Conservation (phyloP, 1,139 yeast species). For the Debaryomyces sp. region DNA sequence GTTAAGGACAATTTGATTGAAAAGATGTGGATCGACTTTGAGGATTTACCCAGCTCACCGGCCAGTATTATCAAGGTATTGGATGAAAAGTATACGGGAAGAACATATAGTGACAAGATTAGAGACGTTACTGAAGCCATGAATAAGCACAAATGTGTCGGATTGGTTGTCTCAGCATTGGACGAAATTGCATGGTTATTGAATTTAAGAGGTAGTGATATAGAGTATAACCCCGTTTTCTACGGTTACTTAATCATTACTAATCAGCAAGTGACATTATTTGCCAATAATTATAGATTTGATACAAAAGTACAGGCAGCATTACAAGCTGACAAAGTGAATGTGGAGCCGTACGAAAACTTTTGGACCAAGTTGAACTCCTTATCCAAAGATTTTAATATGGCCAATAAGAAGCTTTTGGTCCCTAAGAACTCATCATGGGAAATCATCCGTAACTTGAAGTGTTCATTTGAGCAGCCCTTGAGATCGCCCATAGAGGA, state of each 20-base stretch:
- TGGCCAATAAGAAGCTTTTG: constrained; percentile 48
- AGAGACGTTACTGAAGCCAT: constrained; percentile 46
- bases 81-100: constrained; percentile 52
- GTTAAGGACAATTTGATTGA: constrained; percentile 74
- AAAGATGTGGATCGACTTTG: constrained; percentile 65
- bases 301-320: constrained; percentile 33
- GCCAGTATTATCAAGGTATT: constrained; percentile 48
- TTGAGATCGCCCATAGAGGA: constrained; percentile 65
- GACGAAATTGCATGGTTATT: constrained; percentile 95
- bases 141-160: constrained; percentile 41
- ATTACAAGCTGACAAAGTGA: constrained; percentile 42
- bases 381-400: constrained; percentile 45
- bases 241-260: constrained; percentile 74
- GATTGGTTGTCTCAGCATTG: constrained; percentile 29
- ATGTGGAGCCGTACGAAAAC: constrained; percentile 53
- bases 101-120: constrained; percentile 46
- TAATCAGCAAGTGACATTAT: constrained; percentile 54
- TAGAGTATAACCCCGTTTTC: constrained; percentile 90
- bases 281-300: constrained; percentile 37
- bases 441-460: constrained; percentile 68
- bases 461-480: constrained; percentile 45
- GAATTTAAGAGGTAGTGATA: constrained; percentile 78
- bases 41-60: constrained; percentile 50
- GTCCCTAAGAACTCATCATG: constrained; percentile 75
- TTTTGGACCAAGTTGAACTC: constrained; percentile 56